A percentile compares a stretch with the other conserved stretches of the same genome.
Conservation (phyloP, 2,329 filamentous ascomycete genomes). For the Elsinoe arachidis region DNA sequence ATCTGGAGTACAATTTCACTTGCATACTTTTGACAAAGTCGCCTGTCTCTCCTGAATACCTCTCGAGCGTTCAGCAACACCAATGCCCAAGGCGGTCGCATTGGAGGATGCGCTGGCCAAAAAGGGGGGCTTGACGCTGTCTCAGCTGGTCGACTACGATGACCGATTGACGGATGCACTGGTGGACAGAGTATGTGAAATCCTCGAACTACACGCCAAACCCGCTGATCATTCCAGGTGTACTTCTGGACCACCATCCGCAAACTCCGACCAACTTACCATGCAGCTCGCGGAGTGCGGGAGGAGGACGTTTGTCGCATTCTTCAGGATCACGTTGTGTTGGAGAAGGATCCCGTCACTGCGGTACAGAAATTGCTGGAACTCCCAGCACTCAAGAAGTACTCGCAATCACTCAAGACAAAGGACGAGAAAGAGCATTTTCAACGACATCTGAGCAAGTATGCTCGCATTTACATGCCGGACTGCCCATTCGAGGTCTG, state of each 20-base stretch:
- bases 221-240: constrained; percentile 46
- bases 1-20: background rate
- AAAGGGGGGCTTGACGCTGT: constrained; percentile 70
- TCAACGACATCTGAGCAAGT: constrained; percentile 73
- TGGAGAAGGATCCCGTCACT: constrained; percentile 60
- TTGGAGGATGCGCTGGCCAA: constrained; percentile 42
- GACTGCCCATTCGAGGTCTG: constrained; percentile 94
- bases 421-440: constrained; percentile 82
- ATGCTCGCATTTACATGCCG: constrained; percentile 84
- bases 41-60: background rate
- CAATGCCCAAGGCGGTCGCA: constrained; percentile 27
- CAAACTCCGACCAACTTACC: constrained; percentile 84
- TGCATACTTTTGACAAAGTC: background rate
- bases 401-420: constrained; percentile 57
- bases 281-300: constrained; percentile 69
- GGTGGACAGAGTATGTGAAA: constrained; percentile 71
- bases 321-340: constrained; percentile 57
- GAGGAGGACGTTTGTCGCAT: constrained; percentile 54
- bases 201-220: constrained; percentile 20
- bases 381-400: constrained; percentile 66
- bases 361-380: constrained; percentile 67
- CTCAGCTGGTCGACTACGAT: constrained; percentile 85
- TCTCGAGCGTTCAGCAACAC: background rate
- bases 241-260: constrained; percentile 96
- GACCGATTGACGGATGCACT: constrained; percentile 92